phyloP scores from a whole-genome alignment of 495 filamentous ascomycete species.

The Delitschia confertaspora region DNA sequence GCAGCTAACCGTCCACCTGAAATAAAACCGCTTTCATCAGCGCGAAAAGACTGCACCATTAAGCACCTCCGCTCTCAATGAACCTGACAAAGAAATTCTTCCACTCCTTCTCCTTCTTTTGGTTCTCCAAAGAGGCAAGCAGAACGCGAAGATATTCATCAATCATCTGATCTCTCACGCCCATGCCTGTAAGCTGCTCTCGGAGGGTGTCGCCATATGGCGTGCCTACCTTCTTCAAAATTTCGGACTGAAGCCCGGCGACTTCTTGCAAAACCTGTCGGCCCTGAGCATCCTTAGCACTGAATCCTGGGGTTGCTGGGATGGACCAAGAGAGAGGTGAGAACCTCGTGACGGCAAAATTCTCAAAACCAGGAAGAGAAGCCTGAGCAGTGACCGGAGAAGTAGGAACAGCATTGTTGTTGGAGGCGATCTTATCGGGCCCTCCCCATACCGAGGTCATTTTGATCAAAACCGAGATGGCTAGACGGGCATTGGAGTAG shows the following conservation, averaged over 20 bases:
- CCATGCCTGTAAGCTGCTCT: slow-evolving; percentile 46
- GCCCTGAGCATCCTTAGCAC: slow-evolving; percentile 73
- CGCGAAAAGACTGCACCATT: slow-evolving; percentile 1
- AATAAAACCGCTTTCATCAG: background rate
- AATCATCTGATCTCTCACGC: slow-evolving; percentile 42
- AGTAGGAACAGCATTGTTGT: slow-evolving; percentile 16
- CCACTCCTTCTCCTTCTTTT: slow-evolving; percentile 30
- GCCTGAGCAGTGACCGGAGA: slow-evolving; percentile 39
- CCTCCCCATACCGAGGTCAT: slow-evolving; percentile 83
- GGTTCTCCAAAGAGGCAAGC: slow-evolving; percentile 29
- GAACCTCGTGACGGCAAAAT: slow-evolving; percentile 80
- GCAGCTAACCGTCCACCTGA: background rate
- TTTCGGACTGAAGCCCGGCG: slow-evolving; percentile 70
- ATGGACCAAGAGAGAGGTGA: slow-evolving; percentile 83
- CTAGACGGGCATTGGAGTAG: slow-evolving; percentile 72
- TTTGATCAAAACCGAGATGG: slow-evolving; percentile 65
- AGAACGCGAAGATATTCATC: slow-evolving; percentile 49
- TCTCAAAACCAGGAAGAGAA: slow-evolving; percentile 81
- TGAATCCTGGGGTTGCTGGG: slow-evolving; percentile 64
- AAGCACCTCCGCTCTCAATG: slow-evolving; percentile 15
- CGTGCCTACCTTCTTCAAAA: slow-evolving; percentile 74
- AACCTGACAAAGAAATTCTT: slow-evolving; percentile 33
- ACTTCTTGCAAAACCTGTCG: slow-evolving; percentile 79
- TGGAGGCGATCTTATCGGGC: slow-evolving; percentile 48
- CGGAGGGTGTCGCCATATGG: slow-evolving; percentile 51